Evolutionary conservation across 768 basidiomycete species (phyloP).

Genomic region (Xanthoconium stramineum): DNA sequence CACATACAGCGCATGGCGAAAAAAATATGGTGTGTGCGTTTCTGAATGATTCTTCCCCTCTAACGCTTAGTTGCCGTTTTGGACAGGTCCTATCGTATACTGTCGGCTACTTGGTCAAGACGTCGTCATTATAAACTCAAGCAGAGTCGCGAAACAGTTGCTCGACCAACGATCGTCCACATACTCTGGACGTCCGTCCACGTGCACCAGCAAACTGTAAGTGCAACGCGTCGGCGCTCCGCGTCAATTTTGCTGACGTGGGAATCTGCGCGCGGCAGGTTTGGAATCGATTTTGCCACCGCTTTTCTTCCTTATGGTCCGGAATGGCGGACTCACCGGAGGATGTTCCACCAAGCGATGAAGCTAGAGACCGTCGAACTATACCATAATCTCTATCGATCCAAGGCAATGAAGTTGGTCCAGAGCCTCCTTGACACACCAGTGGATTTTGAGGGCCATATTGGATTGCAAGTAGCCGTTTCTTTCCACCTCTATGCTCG

Average conservation of each 20-base stretch:
- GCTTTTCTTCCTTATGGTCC: slow-evolving; percentile 29
- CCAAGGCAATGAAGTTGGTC: slow-evolving; percentile 20
- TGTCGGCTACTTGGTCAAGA: slow-evolving; percentile 25
- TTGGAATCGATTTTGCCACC: slow-evolving; percentile 29
- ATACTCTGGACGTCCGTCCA: slow-evolving; percentile 29
- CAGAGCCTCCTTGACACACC: slow-evolving; percentile 22
- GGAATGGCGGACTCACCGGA: slow-evolving; percentile 28
- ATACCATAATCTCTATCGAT: slow-evolving; percentile 23
- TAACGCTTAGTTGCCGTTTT: not conserved
- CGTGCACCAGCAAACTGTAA: slow-evolving; percentile 23
- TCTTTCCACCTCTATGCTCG: not conserved
- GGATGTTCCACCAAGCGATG: slow-evolving; percentile 28
- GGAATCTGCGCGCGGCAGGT: slow-evolving; percentile 9
- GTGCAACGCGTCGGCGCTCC: not conserved
- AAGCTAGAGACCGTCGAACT: slow-evolving; percentile 16
- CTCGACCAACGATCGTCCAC: slow-evolving; percentile 29
- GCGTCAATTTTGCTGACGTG: not conserved
- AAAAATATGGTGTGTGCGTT: slow-evolving; percentile 24
- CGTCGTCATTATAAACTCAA: slow-evolving; percentile 27
- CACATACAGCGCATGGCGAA: slow-evolving; percentile 28
- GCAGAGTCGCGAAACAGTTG: slow-evolving; percentile 23
- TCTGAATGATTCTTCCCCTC: not conserved
- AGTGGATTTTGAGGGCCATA: slow-evolving; percentile 23
- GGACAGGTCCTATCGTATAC: slow-evolving; percentile 28
- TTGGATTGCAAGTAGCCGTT: slow-evolving; percentile 17